A percentile compares a stretch with the other conserved stretches of the same genome.
These are phyloP conservation scores for Comarum palustre DNA, from an alignment of 306 rosid genomes.

Conservation along the genomic window DNA sequence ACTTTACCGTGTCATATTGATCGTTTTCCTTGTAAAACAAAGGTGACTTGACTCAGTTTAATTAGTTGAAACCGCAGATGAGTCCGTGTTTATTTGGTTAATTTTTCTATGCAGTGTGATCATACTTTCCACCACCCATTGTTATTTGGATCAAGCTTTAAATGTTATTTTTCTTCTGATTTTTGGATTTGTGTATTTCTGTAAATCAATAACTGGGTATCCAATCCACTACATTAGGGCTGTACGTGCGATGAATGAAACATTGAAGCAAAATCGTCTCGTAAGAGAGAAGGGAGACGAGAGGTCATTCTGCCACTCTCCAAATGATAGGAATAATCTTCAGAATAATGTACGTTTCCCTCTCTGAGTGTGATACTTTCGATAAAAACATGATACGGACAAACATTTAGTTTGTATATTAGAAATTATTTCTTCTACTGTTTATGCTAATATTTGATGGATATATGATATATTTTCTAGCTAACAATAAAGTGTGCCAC, in stretches of 20 bases:
- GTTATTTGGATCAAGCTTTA: not conserved
- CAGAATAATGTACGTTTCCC: slow-evolving; percentile 47
- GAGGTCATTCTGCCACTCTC: slow-evolving; percentile 51
- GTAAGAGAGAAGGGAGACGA: slow-evolving; percentile 65
- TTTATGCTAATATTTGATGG: not conserved
- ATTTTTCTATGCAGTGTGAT: not conserved
- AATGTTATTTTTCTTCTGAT: not conserved
- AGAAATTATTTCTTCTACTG: not conserved
- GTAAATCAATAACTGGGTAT: slow-evolving; percentile 26
- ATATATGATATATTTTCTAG: not conserved
- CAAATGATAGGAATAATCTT: slow-evolving; percentile 41
- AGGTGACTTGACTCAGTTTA: slow-evolving; percentile 1
- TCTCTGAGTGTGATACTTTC: not conserved
- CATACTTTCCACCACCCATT: not conserved
- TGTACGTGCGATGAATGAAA: slow-evolving; percentile 96
- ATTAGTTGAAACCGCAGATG: not conserved
- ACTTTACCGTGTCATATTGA: not conserved
- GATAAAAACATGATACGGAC: not conserved
- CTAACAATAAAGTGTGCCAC: not conserved
- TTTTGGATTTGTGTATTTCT: not conserved
- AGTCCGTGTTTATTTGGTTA: not conserved
- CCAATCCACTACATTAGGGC: slow-evolving; percentile 55
- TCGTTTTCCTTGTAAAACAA: not conserved
- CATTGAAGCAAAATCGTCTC: slow-evolving; percentile 90
- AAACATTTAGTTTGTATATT: not conserved